Conservation (phyloP, 371 early-diverging fungal genomes). For the Chytridiales sp. region DNA sequence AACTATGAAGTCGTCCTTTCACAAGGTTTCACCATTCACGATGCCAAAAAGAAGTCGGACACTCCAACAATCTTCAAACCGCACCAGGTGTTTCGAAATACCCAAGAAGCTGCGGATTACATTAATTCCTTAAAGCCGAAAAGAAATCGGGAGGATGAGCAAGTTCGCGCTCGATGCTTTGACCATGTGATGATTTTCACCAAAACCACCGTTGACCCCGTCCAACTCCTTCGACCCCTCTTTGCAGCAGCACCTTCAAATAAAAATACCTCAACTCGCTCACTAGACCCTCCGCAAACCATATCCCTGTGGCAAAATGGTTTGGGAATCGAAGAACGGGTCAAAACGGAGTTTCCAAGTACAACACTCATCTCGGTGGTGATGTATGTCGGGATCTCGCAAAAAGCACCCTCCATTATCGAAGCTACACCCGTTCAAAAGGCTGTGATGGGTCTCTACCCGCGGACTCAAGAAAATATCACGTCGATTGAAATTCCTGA, state of each 20-base stretch:
- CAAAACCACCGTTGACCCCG: slow-evolving; percentile 70
- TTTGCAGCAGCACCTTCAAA: too few relatives aligned
- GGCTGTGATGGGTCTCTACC: slow-evolving; percentile 44
- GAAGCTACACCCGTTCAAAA: slow-evolving; percentile 39
- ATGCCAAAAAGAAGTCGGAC: neutral
- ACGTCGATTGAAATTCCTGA: too few relatives aligned
- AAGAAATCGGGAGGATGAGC: too few relatives aligned
- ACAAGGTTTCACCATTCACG: slow-evolving; percentile 55
- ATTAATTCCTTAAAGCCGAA: too few relatives aligned
- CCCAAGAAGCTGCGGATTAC: slow-evolving; percentile 47
- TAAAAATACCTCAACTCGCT: too few relatives aligned
- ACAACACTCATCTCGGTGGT: slow-evolving; percentile 72
- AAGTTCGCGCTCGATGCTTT: slow-evolving; percentile 43
- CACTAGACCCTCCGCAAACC: slow-evolving; percentile 36
- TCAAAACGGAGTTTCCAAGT: slow-evolving; percentile 56
- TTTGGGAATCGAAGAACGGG: slow-evolving; percentile 73
- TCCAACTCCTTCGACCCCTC: slow-evolving; percentile 52
- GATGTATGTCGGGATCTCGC: slow-evolving; percentile 72
- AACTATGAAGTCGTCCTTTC: slow-evolving; percentile 63
- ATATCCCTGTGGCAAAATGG: slow-evolving; percentile 88
- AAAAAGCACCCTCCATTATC: slow-evolving; percentile 62
- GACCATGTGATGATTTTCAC: slow-evolving; percentile 75
- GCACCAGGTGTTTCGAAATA: slow-evolving; percentile 35
- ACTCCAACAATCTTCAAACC: slow-evolving; percentile 54
- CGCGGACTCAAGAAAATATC: too few relatives aligned